These are phyloP conservation scores for Amyloporia xantha DNA, from an alignment of 768 basidiomycete genomes.

Conservation along the genomic window DNA sequence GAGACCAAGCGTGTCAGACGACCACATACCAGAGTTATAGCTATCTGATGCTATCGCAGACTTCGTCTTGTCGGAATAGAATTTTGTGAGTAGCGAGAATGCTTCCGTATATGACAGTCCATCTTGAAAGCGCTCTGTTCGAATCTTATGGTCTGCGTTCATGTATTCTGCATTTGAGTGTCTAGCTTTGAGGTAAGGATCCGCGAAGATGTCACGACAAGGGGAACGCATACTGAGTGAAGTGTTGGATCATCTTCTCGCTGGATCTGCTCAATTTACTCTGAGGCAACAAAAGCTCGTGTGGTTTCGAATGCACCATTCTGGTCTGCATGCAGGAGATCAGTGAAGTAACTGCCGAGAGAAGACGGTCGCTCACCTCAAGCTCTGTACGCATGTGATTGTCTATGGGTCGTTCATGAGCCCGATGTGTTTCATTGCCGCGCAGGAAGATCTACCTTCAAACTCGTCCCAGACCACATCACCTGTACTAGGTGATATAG, in stretches of 20 bases:
- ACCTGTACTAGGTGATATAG: slow-evolving; percentile 81
- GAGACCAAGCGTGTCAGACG: too few species aligned
- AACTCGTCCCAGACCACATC: slow-evolving; percentile 94
- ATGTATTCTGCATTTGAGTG: neutral
- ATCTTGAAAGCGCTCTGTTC: slow-evolving; percentile 56
- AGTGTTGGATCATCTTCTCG: slow-evolving; percentile 68
- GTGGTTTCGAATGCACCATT: slow-evolving; percentile 76
- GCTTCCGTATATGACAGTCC: slow-evolving; percentile 59
- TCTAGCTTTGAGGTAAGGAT: neutral
- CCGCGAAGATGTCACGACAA: neutral
- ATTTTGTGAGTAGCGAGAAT: slow-evolving; percentile 56
- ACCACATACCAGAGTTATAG: slow-evolving; percentile 37
- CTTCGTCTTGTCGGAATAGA: slow-evolving; percentile 53
- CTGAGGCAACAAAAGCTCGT: slow-evolving; percentile 68
- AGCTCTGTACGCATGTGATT: slow-evolving; percentile 82
- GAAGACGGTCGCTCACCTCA: slow-evolving; percentile 47
- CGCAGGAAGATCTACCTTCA: slow-evolving; percentile 43
- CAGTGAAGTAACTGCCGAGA: slow-evolving; percentile 4
- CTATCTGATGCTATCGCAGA: slow-evolving; percentile 33
- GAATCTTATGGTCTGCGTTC: slow-evolving; percentile 33
- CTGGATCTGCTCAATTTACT: slow-evolving; percentile 59
- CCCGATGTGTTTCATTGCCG: neutral
- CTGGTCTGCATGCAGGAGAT: slow-evolving; percentile 52
- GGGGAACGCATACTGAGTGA: slow-evolving; percentile 44
- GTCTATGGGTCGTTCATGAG: slow-evolving; percentile 39